A percentile compares a stretch with the other conserved stretches of the same genome.
Conservation (phyloP, 1,284 basidiomycete genomes). For the Cutaneotrichosporon cavernicola region DNA sequence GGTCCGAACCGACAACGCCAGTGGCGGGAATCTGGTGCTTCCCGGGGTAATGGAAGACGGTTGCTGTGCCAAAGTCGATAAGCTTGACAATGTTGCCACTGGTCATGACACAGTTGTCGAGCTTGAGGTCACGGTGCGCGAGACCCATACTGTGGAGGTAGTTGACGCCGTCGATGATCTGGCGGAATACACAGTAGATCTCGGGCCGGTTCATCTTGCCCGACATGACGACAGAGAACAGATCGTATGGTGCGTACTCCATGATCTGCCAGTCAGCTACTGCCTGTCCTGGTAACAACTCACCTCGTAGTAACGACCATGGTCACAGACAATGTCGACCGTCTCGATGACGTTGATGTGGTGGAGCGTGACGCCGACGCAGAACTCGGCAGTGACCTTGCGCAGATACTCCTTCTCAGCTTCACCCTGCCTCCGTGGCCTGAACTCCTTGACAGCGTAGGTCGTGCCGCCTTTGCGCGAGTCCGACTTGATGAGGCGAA, state of each 20-base stretch:
- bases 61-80: slow-evolving; percentile 99
- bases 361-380: slow-evolving; percentile 90
- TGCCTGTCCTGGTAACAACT: slow-evolving; percentile 36
- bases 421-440: slow-evolving; percentile 82
- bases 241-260: slow-evolving; percentile 98
- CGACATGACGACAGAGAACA: slow-evolving; percentile 99
- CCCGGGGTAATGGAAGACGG: slow-evolving; percentile 98
- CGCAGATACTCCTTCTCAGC: slow-evolving; percentile 96
- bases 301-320: slow-evolving; percentile 97
- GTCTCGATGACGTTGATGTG: slow-evolving; percentile 98
- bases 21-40: slow-evolving; percentile 75
- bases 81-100: slow-evolving; percentile 91
- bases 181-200: slow-evolving; percentile 98
- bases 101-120: slow-evolving; percentile 99
- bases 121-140: slow-evolving; percentile 96
- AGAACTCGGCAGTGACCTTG: slow-evolving; percentile 98
- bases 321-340: slow-evolving; percentile 96
- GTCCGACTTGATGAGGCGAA: slow-evolving; percentile 87
- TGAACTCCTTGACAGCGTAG: slow-evolving; percentile 97
- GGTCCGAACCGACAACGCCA: slow-evolving; percentile 95
- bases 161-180: slow-evolving; percentile 97
- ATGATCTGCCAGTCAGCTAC: slow-evolving; percentile 67
- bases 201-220: slow-evolving; percentile 97
- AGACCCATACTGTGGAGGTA: slow-evolving; percentile 97
- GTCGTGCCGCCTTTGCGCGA: slow-evolving; percentile 74